Evolutionary conservation across 805 yeast species (phyloP), one percentile per base, ranked within the genome.

Genomic region (Kazachstania kunashirensis): DNA sequence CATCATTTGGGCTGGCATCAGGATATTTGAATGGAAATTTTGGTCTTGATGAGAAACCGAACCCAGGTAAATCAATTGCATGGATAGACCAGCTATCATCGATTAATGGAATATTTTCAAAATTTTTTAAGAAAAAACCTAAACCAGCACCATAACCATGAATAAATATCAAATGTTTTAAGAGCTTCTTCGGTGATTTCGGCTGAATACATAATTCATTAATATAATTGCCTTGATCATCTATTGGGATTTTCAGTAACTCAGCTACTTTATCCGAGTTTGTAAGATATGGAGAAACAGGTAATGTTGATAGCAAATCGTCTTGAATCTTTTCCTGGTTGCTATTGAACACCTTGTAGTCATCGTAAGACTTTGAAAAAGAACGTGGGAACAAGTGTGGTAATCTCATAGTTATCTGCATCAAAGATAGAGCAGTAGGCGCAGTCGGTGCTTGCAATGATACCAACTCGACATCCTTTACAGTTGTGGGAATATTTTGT

Each of bases 141-240:
- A 86, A 62, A 1, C 95, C 92, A 0, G 97, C 96, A 3, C 96
- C 97, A 53, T 89, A 89, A 0, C 98, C 98, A 59, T 89, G 98
- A 10, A 89, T 66, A 35, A 89, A 63, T 0, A 92, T 84, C 17
- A 86, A 57, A 57, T 81, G 72, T 46, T 62, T 62, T 34, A 57
- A 20, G 2, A 38, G 29, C 3, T 41, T 37, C 27, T 37, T 43
- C 27, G 24, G 40, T 34, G 62, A 62, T 40, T 67, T 67, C 43
- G 78, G 74, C 30, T 63, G 63, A 23, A 88, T 71, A 42, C 64
- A 70, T 41, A 86, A 76, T 59, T 89, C 97, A 60, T 88, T 89
- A 40, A 88, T 78, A 48, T 62, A 73, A 55, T 50, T 70, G n/a
- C 51, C 55, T 60, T 75, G 42, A 57, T 57, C 68, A 54, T 67